These are phyloP conservation scores for Eutrema heterophyllum DNA, from an alignment of 345 rosid species.

Conservation along the genomic window DNA sequence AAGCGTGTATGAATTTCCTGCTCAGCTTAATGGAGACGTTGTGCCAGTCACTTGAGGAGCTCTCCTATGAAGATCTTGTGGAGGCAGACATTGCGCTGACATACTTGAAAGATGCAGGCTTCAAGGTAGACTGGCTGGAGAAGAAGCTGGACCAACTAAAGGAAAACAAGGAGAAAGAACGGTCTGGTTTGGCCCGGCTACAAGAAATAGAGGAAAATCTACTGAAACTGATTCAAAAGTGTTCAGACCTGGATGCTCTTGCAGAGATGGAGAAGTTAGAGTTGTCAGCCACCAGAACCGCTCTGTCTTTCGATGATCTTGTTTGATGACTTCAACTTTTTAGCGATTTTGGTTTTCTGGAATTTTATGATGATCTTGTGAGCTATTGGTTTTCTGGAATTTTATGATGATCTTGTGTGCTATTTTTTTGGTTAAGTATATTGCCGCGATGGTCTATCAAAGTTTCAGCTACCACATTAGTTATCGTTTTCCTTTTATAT, in stretches of 20 bases:
- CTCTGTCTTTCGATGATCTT: neutral
- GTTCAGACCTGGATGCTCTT: neutral
- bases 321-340: too few species aligned
- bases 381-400: too few species aligned
- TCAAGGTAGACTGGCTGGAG: slow-evolving; percentile 22
- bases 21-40: too few species aligned
- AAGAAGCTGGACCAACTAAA: neutral
- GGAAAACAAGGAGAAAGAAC: slow-evolving; percentile 3
- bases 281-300: neutral
- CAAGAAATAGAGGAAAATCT: neutral
- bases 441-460: too few species aligned
- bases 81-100: neutral
- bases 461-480: too few species aligned
- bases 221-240: neutral
- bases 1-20: too few species aligned
- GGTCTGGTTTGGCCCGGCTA: neutral
- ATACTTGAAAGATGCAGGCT: neutral
- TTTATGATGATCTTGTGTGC: too few species aligned
- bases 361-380: too few species aligned
- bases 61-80: neutral
- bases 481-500: too few species aligned
- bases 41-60: neutral
- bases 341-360: too few species aligned
- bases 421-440: too few species aligned
- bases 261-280: neutral